These are phyloP conservation scores for Sclerospora graminicola DNA, from an alignment of 352 stramenopile species.

Conservation along the genomic window DNA sequence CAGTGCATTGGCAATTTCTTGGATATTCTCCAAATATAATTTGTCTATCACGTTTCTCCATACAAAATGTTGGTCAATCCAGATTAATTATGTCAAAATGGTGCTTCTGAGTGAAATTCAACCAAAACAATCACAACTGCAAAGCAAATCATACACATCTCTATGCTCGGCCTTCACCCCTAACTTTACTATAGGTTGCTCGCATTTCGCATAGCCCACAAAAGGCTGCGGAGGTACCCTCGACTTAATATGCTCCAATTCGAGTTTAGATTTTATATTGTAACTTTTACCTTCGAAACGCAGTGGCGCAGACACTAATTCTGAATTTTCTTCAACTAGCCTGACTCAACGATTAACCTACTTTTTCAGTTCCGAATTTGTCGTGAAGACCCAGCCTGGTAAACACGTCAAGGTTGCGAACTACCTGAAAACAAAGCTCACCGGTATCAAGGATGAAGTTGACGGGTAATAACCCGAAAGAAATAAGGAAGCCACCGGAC, in stretches of 20 bases:
- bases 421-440: too few species aligned
- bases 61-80: not conserved
- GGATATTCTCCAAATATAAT: not conserved
- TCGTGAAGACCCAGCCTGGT: too few species aligned
- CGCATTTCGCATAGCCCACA: too few species aligned
- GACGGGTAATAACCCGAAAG: too few species aligned
- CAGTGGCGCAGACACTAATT: not conserved
- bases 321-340: too few species aligned
- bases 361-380: too few species aligned
- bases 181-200: not conserved
- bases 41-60: not conserved
- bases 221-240: not conserved
- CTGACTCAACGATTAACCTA: too few species aligned
- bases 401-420: too few species aligned
- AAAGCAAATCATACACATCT: not conserved
- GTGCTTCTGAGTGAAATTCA: not conserved
- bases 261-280: not conserved
- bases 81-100: too few species aligned
- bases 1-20: not conserved
- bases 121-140: not conserved
- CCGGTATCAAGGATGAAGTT: too few species aligned
- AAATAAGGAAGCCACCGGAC: too few species aligned
- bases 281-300: not conserved
- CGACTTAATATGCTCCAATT: not conserved
- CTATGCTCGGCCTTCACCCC: not conserved